Percentiles rank a stretch among this genome's conserved stretches.
These are phyloP conservation scores for Pseudogymnoascus sp. DNA, from an alignment of 2,329 filamentous ascomycete genomes.

Conservation along the genomic window DNA sequence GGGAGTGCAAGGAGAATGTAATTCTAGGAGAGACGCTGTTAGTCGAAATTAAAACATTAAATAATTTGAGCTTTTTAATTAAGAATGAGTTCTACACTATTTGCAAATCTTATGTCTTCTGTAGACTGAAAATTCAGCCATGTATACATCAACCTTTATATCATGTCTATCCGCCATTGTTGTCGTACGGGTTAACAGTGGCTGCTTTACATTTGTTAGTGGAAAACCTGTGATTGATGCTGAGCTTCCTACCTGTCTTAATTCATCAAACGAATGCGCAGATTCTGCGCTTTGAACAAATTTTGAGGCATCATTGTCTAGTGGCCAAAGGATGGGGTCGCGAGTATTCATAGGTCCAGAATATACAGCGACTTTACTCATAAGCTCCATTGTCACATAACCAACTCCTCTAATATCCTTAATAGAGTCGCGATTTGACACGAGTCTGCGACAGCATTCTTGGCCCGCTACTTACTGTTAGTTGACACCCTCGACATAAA, in stretches of 20 bases:
- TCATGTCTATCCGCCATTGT: background rate
- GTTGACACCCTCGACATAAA: no score
- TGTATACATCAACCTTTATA: slow-evolving; percentile 15
- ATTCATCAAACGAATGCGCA: slow-evolving; percentile 8
- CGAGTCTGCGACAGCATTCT: no score
- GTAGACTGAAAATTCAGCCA: slow-evolving; percentile 12
- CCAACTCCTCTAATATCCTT: no score
- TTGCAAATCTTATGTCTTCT: slow-evolving; percentile 13
- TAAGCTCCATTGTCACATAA: no score
- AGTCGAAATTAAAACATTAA: background rate
- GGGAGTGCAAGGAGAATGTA: background rate
- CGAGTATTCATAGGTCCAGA: background rate
- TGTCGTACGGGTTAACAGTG: background rate
- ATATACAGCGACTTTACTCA: no score
- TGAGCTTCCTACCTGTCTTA: background rate
- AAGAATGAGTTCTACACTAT: background rate
- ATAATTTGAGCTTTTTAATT: background rate
- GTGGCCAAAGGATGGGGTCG: slow-evolving; percentile 8
- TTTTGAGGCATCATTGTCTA: slow-evolving; percentile 10
- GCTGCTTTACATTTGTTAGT: slow-evolving; percentile 9
- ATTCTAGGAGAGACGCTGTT: background rate
- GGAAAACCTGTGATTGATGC: background rate
- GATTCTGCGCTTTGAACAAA: slow-evolving; percentile 15
- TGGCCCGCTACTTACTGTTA: no score
- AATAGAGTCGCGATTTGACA: no score